These are phyloP conservation scores for Mycogone perniciosa DNA, from an alignment of 2,329 filamentous ascomycete species.

Conservation along the genomic window DNA sequence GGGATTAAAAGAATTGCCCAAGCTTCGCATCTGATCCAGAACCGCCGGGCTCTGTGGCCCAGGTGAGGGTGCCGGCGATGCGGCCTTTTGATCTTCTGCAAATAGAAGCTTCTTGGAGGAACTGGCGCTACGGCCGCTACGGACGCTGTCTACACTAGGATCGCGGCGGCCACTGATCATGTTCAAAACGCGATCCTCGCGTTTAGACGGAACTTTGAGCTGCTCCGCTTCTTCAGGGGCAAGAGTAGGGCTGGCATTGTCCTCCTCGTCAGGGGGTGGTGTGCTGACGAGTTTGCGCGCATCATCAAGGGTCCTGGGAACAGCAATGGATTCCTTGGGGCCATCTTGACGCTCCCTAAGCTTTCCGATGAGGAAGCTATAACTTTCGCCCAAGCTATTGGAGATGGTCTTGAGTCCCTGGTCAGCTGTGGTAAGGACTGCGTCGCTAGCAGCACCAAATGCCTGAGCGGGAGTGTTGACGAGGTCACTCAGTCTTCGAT, in stretches of 20 bases:
- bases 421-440: slow-evolving; percentile 81
- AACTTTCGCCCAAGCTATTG: slow-evolving; percentile 82
- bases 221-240: slow-evolving; percentile 32
- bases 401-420: slow-evolving; percentile 89
- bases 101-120: slow-evolving; percentile 55
- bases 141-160: slow-evolving; percentile 66
- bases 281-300: slow-evolving; percentile 82
- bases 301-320: slow-evolving; percentile 89
- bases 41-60: slow-evolving; percentile 45
- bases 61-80: slow-evolving; percentile 13
- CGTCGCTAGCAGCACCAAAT: slow-evolving; percentile 75
- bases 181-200: slow-evolving; percentile 62
- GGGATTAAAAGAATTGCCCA: slow-evolving; percentile 76
- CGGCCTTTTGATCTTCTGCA: slow-evolving; percentile 31
- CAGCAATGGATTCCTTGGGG: slow-evolving; percentile 42
- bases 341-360: slow-evolving; percentile 62
- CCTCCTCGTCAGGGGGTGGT: slow-evolving; percentile 58
- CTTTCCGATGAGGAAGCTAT: slow-evolving; percentile 87
- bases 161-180: slow-evolving; percentile 71
- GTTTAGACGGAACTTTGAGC: slow-evolving; percentile 23
- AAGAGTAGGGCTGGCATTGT: slow-evolving; percentile 50
- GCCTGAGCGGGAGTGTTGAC: slow-evolving; percentile 79
- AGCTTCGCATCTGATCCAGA: slow-evolving; percentile 73
- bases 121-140: slow-evolving; percentile 54
- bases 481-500: slow-evolving; percentile 74